A percentile compares a stretch with the other conserved stretches of the same genome.
phyloP scores from a whole-genome alignment of 2,329 filamentous ascomycete species.

The Allantophomopsis lycopodina region DNA sequence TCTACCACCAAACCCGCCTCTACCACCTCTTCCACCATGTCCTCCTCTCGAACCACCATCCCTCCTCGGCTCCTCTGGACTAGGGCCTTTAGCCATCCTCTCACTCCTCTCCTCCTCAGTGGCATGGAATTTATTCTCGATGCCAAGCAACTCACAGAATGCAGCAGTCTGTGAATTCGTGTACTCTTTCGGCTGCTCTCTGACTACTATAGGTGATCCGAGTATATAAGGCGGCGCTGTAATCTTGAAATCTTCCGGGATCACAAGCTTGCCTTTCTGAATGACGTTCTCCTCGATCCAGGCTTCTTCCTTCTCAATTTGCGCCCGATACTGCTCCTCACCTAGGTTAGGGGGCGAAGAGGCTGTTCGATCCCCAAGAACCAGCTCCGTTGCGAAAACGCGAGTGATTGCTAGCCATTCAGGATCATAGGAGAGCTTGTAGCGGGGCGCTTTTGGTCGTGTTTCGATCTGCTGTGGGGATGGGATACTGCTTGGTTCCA shows the following conservation, averaged over 20 bases:
- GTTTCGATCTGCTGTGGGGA: conserved; percentile 3
- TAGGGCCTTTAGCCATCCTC: conserved; percentile 43
- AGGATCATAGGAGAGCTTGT: conserved; percentile 52
- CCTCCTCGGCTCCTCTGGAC: conserved; percentile 21
- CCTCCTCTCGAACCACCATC: conserved; percentile 13
- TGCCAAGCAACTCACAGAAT: conserved; percentile 67
- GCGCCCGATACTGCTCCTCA: conserved; percentile 50
- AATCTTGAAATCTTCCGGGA: conserved; percentile 66
- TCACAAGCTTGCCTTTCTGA: conserved; percentile 39
- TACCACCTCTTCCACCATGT: conserved; percentile 16
- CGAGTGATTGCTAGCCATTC: conserved; percentile 95
- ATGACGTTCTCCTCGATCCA: conserved; percentile 77
- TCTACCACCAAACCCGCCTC: conserved; percentile 21
- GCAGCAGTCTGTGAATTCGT: conserved; percentile 73
- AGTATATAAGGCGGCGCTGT: conserved; percentile 63
- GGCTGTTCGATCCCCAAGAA: conserved; percentile 44
- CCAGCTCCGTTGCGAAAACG: conserved; percentile 55
- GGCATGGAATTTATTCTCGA: conserved; percentile 64
- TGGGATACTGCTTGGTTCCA: conserved; percentile 29
- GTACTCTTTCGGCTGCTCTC: conserved; percentile 63
- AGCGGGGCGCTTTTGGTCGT: conserved; percentile 4
- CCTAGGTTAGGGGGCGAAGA: conserved; percentile 46
- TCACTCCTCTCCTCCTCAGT: conserved; percentile 54
- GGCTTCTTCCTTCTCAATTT: conserved; percentile 55
- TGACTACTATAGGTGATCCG: conserved; percentile 38